A percentile compares a stretch with the other conserved stretches of the same genome.
Conservation (phyloP, 352 stramenopile species). For the Pythium sp. region DNA sequence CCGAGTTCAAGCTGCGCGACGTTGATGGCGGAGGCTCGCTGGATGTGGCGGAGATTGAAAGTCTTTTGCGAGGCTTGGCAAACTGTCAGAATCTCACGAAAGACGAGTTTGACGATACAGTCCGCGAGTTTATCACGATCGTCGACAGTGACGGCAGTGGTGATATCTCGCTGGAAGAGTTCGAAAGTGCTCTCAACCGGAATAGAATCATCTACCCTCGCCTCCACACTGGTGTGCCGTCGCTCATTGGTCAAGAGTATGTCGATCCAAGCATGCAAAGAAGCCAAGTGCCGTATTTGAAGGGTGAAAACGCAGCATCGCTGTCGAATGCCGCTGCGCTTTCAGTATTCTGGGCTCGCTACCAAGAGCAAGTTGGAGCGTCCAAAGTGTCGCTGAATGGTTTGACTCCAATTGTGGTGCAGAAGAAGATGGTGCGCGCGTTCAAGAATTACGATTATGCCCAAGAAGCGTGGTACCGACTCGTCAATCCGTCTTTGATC, state of each 20-base stretch:
- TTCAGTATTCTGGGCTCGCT: slow-evolving; percentile 67
- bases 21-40: slow-evolving; percentile 69
- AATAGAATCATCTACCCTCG: slow-evolving; percentile 71
- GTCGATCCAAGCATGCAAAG: slow-evolving; percentile 59
- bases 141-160: slow-evolving; percentile 79
- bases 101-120: slow-evolving; percentile 72
- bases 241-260: slow-evolving; percentile 78
- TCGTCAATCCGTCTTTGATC: slow-evolving; percentile 73
- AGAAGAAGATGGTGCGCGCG: slow-evolving; percentile 85
- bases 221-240: slow-evolving; percentile 55
- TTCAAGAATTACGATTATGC: slow-evolving; percentile 89
- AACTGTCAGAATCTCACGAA: slow-evolving; percentile 75
- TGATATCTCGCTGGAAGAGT: slow-evolving; percentile 84
- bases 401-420: slow-evolving; percentile 45
- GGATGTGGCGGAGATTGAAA: slow-evolving; percentile 64
- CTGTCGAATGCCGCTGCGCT: slow-evolving; percentile 61
- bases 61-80: slow-evolving; percentile 54
- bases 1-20: slow-evolving; percentile 73
- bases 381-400: slow-evolving; percentile 59
- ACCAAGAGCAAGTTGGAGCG: slow-evolving; percentile 66
- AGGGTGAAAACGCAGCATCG: slow-evolving; percentile 29
- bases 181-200: slow-evolving; percentile 62
- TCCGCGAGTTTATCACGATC: slow-evolving; percentile 72
- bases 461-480: slow-evolving; percentile 78
- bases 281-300: slow-evolving; percentile 64